A percentile compares a stretch with the other conserved stretches of the same genome.
Conservation (phyloP, 768 basidiomycete genomes). For the Pulveroboletus sp. region DNA sequence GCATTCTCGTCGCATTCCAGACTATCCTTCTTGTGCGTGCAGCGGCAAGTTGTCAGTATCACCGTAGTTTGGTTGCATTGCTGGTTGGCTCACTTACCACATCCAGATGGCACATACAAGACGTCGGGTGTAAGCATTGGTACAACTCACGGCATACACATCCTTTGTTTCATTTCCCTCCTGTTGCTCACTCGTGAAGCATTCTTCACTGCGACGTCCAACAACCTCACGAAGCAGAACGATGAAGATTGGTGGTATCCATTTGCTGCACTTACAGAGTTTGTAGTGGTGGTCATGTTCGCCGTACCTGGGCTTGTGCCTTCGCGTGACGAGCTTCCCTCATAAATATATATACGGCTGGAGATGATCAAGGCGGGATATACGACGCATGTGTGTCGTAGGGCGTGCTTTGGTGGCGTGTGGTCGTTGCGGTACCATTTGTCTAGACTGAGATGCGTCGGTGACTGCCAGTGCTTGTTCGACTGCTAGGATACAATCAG, state of each 20-base stretch:
- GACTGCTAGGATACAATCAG: too few relatives aligned
- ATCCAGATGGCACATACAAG: constrained; percentile 22
- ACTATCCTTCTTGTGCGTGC: constrained; percentile 22
- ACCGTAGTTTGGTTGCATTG: neutral
- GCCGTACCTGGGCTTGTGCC: constrained; percentile 33
- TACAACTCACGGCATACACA: constrained; percentile 22
- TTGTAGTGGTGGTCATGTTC: constrained; percentile 31
- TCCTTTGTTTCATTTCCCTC: constrained; percentile 24
- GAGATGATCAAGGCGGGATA: neutral
- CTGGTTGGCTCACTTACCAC: constrained; percentile 1
- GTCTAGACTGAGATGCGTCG: too few relatives aligned
- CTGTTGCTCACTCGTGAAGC: constrained; percentile 29
- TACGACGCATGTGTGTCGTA: too few relatives aligned
- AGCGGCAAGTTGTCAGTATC: constrained; percentile 11
- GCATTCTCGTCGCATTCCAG: constrained; percentile 27
- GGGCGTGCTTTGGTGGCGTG: too few relatives aligned
- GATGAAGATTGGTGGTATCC: constrained; percentile 34
- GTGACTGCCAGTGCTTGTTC: too few relatives aligned
- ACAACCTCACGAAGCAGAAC: constrained; percentile 19
- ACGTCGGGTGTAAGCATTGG: constrained; percentile 12
- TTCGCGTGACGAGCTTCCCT: constrained; percentile 25
- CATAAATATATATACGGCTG: constrained; percentile 1
- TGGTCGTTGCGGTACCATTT: too few relatives aligned
- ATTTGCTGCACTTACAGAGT: constrained; percentile 31
- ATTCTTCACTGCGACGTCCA: constrained; percentile 28